Evolutionary conservation across 2,329 filamentous ascomycete species (phyloP).

Genomic region (Cladobotryum mycophilum): DNA sequence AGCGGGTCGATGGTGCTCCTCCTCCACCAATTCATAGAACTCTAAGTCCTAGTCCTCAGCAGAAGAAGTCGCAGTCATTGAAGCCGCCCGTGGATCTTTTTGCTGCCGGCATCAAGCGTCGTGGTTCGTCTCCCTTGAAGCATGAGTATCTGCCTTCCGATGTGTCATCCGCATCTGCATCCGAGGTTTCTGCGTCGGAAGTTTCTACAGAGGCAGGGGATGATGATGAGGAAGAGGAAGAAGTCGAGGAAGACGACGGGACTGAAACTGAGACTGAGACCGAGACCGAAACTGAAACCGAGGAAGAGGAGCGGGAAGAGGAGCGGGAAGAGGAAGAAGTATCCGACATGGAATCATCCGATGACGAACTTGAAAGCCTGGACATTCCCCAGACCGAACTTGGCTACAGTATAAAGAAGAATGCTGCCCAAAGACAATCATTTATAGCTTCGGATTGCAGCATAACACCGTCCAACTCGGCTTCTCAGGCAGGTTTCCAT

Average conservation of each 20-base stretch:
- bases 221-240: slow-evolving; percentile 4
- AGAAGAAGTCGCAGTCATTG: slow-evolving; percentile 17
- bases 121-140: slow-evolving; percentile 88
- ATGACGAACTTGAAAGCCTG: slow-evolving; percentile 53
- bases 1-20: slow-evolving; percentile 51
- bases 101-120: slow-evolving; percentile 48
- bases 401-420: slow-evolving; percentile 48
- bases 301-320: slow-evolving; percentile 26
- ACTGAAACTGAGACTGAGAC: neutral
- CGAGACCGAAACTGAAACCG: slow-evolving; percentile 18
- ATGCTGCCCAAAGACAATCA: slow-evolving; percentile 24
- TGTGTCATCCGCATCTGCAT: slow-evolving; percentile 50
- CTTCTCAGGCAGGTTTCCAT: slow-evolving; percentile 62
- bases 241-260: slow-evolving; percentile 3
- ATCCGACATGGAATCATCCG: slow-evolving; percentile 33
- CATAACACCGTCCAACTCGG: slow-evolving; percentile 72
- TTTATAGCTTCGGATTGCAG: slow-evolving; percentile 51
- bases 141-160: slow-evolving; percentile 92
- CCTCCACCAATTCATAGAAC: slow-evolving; percentile 46
- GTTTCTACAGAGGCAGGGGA: slow-evolving; percentile 9
- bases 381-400: slow-evolving; percentile 54
- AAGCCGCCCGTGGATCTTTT: slow-evolving; percentile 34
- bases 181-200: slow-evolving; percentile 8
- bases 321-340: neutral
- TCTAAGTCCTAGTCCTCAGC: slow-evolving; percentile 32